phyloP scores from a whole-genome alignment of 345 rosid genomes.

The Bruguiera parviflora region DNA sequence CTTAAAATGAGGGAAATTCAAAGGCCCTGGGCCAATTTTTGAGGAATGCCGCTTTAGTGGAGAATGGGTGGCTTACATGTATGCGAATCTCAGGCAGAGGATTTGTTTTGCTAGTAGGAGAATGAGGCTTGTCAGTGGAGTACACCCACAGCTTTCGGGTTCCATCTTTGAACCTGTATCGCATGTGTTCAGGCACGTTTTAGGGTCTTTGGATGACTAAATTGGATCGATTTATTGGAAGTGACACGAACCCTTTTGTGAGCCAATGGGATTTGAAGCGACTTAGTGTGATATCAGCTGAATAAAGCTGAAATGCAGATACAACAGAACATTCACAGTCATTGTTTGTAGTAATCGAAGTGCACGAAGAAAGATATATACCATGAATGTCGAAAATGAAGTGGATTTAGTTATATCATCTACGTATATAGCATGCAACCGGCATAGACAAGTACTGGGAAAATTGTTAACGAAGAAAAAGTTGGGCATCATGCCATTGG shows the following conservation, averaged over 20 bases:
- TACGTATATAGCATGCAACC: too few species aligned
- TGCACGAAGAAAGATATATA: too few species aligned
- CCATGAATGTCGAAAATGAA: too few species aligned
- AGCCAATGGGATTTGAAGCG: not conserved
- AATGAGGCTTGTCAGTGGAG: conserved; percentile 34
- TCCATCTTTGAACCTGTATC: conserved; percentile 8
- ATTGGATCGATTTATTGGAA: not conserved
- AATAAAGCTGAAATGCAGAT: not conserved
- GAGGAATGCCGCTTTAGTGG: not conserved
- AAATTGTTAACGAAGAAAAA: too few species aligned
- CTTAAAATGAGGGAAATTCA: too few species aligned
- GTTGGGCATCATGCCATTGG: too few species aligned
- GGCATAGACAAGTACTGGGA: too few species aligned
- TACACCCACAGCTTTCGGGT: too few species aligned
- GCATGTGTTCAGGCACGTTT: not conserved
- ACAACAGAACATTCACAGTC: too few species aligned
- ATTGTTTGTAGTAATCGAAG: too few species aligned
- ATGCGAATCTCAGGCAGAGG: conserved; percentile 30
- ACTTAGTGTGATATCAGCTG: not conserved
- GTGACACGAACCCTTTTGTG: conserved; percentile 4
- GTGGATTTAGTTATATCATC: too few species aligned
- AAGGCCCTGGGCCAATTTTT: too few species aligned
- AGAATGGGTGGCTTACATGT: not conserved
- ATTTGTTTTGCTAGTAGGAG: conserved; percentile 12
- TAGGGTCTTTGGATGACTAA: conserved; percentile 12